Evolutionary conservation across 352 stramenopile genomes (phyloP), one percentile per base, ranked within the genome.

Genomic region (Phytophthora europaea): DNA sequence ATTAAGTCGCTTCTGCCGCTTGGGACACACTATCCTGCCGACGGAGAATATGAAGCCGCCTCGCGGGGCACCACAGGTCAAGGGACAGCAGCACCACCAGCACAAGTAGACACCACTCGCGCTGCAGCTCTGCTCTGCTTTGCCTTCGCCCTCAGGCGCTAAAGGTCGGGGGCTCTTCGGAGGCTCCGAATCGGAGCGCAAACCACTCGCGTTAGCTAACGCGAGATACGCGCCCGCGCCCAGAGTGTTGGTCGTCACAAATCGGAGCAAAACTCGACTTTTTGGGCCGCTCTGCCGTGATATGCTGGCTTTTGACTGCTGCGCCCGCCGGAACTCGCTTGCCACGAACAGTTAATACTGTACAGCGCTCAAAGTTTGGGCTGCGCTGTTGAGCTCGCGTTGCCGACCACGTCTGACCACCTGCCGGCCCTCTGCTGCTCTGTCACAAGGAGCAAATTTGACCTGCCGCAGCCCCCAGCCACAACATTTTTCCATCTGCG

Each of bases 11-110:
- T 54, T 53, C 47, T 53, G 20, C 47, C 47, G 1, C 47, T 31
- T 54, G 47, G 47, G 47, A 54, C 47, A 54, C 47, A 54, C n/a
- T 54, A 54, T 54, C 47, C 47, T 50, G 38, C n/a, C 20, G 47
- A 18, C 45, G 36, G 36, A 12, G 15, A 43, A 22, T 7, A 22
- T 48, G 3, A n/a, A 22, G 40, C 40, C 40, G 18, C 40, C 40
- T 4, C 40, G 16, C 40, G 16, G 10, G 10, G 36, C 36, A 43
- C 13, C 43, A 16, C 43, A 20, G 4, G n/a, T 28, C 47, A 4
- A 31, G 20, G n/a, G 9, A 31, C 47, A 31, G 20, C 8, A 54
- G 47, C 47, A 31, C 3, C n/a, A 31, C 5, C 45, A 51, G n/a
- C 45, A 23, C 1, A 9, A 26, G 16, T 16, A 20, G 45, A 20